phyloP scores from a whole-genome alignment of 306 rosid species.

The Delonix regia region DNA sequence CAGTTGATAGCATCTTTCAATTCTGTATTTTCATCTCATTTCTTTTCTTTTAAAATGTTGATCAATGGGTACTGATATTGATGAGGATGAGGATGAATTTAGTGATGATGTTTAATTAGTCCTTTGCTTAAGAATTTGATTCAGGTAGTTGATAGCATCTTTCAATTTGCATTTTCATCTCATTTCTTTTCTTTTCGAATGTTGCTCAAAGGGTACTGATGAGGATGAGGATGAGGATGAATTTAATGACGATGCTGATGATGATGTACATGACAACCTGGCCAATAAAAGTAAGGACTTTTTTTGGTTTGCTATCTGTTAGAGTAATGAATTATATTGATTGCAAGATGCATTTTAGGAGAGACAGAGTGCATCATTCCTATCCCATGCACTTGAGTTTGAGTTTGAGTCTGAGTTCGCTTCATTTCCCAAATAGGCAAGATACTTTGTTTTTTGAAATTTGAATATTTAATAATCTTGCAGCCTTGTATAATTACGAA shows the following conservation, averaged over 20 bases:
- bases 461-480: background rate
- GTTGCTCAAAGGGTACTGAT: conserved; percentile 50
- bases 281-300: conserved; percentile 60
- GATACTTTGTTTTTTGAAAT: background rate
- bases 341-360: background rate
- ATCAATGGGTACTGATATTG: conserved; percentile 52
- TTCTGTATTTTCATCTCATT: conserved; percentile 22
- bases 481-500: background rate
- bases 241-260: conserved; percentile 32
- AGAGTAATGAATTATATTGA: background rate
- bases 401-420: background rate
- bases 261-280: conserved; percentile 39
- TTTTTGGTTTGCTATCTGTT: background rate
- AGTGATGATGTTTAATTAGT: conserved; percentile 46
- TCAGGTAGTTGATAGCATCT: too few relatives aligned
- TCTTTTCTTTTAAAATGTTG: conserved; percentile 27
- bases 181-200: conserved; percentile 26
- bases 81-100: conserved; percentile 33
- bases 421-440: background rate
- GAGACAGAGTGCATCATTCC: background rate
- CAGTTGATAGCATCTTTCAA: background rate
- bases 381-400: background rate
- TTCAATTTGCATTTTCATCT: background rate
- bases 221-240: conserved; percentile 39
- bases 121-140: too few relatives aligned